phyloP scores from a whole-genome alignment of 2,329 filamentous ascomycete species.

The Raffaelea arxii region DNA sequence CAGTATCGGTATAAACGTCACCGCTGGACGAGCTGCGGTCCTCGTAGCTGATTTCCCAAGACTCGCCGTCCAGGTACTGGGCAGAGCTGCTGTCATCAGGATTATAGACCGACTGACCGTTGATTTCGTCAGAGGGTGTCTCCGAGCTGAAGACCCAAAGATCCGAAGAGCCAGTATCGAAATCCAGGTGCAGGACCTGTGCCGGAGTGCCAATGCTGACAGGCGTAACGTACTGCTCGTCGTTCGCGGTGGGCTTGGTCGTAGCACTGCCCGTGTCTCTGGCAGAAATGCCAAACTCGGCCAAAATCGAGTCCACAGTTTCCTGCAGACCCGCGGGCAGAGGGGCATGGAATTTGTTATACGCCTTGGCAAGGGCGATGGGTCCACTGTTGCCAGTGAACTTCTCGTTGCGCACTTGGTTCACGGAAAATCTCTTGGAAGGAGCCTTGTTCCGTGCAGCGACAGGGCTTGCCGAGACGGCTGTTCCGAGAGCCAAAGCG shows the following conservation, averaged over 20 bases:
- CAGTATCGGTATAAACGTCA: constrained; percentile 21
- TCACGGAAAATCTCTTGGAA: constrained; percentile 17
- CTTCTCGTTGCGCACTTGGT: constrained; percentile 26
- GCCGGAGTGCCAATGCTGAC: constrained; percentile 29
- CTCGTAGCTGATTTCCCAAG: constrained; percentile 23
- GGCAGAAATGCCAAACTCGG: constrained; percentile 15
- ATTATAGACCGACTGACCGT: constrained; percentile 20
- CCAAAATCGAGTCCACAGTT: constrained; percentile 15
- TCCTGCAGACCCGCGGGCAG: constrained; percentile 21
- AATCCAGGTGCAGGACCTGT: constrained; percentile 19
- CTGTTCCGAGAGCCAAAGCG: constrained; percentile 4
- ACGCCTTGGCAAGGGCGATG: constrained; percentile 25
- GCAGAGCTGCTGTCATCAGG: constrained; percentile 19
- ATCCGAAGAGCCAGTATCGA: constrained; percentile 24
- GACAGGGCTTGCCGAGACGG: constrained; percentile 6
- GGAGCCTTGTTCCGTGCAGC: background rate
- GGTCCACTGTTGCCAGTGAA: constrained; percentile 22
- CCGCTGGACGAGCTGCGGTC: constrained; percentile 22
- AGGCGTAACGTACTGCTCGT: constrained; percentile 27
- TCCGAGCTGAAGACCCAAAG: constrained; percentile 26
- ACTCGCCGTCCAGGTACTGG: constrained; percentile 16
- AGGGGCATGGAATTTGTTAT: constrained; percentile 25
- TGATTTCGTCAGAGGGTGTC: constrained; percentile 14
- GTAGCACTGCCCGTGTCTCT: constrained; percentile 19
- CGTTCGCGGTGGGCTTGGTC: constrained; percentile 18